A percentile compares a stretch with the other conserved stretches of the same genome.
These are phyloP conservation scores for Parastagonospora nodorum DNA, from an alignment of 2,329 filamentous ascomycete species.

Conservation along the genomic window DNA sequence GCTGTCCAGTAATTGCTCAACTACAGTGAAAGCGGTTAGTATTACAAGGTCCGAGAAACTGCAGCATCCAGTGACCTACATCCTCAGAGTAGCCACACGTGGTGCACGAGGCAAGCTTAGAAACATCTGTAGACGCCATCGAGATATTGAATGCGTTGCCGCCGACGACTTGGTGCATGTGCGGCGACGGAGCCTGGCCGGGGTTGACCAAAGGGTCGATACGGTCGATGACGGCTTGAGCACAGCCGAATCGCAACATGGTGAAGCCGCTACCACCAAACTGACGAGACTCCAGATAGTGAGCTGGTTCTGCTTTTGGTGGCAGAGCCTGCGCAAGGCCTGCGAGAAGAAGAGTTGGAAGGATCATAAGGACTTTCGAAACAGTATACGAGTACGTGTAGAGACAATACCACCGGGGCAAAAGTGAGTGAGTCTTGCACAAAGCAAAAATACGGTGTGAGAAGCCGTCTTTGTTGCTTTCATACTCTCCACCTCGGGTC, in stretches of 20 bases:
- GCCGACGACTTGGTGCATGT: constrained; percentile 34
- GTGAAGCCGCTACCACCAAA: background rate
- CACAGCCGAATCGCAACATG: constrained; percentile 23
- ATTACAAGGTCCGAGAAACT: background rate
- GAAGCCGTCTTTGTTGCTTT: background rate
- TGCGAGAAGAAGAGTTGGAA: constrained; percentile 3
- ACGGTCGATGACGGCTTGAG: constrained; percentile 30
- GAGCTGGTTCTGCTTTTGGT: constrained; percentile 1
- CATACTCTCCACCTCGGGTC: background rate
- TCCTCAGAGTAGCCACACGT: constrained; percentile 21
- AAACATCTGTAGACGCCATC: constrained; percentile 25
- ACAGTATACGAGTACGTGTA: background rate
- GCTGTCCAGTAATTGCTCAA: constrained; percentile 40
- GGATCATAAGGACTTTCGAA: background rate
- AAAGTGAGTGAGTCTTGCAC: background rate
- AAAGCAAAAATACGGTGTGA: background rate
- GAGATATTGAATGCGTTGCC: constrained; percentile 33
- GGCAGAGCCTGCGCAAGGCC: constrained; percentile 6
- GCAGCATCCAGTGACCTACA: constrained; percentile 6
- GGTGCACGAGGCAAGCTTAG: constrained; percentile 27
- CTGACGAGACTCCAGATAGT: constrained; percentile 4
- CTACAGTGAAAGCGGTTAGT: background rate
- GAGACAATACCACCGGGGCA: background rate
- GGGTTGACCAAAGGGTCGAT: constrained; percentile 39
- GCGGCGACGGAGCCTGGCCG: constrained; percentile 23